Conservation (phyloP, 1,284 basidiomycete species). For the Erythrobasidium hasegawianum region DNA sequence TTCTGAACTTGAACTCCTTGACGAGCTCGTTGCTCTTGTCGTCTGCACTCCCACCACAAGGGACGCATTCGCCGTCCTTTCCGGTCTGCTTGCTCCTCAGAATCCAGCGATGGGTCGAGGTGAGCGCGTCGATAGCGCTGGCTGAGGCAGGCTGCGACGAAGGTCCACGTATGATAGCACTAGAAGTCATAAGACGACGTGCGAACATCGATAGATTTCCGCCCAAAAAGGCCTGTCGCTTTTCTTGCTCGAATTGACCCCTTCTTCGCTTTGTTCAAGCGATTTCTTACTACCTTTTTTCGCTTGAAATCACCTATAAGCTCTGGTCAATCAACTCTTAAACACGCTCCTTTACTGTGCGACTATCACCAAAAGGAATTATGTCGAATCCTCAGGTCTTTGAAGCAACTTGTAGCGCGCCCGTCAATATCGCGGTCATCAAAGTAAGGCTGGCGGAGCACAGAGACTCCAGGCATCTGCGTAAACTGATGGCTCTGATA, state of each 20-base stretch:
- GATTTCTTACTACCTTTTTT: no score
- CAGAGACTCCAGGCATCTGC: background rate
- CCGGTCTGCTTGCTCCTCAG: background rate
- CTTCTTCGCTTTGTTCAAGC: no score
- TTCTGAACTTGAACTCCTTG: constrained; percentile 33
- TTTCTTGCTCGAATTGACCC: no score
- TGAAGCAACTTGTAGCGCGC: constrained; percentile 31
- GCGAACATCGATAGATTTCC: no score
- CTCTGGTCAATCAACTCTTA: background rate
- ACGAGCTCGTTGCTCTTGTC: constrained; percentile 4
- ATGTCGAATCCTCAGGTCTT: background rate
- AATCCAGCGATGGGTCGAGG: no score
- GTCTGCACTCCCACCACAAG: background rate
- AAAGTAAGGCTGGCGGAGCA: background rate
- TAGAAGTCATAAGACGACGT: no score
- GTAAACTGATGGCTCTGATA: constrained; percentile 17
- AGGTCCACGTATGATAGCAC: no score
- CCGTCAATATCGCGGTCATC: constrained; percentile 13
- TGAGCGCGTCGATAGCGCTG: no score
- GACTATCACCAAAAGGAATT: background rate
- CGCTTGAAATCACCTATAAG: no score
- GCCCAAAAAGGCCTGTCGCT: no score
- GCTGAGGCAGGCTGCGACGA: no score
- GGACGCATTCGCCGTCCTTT: background rate
- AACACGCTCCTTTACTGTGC: background rate